A percentile compares a stretch with the other conserved stretches of the same genome.
Conservation (phyloP, 306 rosid genomes). For the Dalbergia cultrata region DNA sequence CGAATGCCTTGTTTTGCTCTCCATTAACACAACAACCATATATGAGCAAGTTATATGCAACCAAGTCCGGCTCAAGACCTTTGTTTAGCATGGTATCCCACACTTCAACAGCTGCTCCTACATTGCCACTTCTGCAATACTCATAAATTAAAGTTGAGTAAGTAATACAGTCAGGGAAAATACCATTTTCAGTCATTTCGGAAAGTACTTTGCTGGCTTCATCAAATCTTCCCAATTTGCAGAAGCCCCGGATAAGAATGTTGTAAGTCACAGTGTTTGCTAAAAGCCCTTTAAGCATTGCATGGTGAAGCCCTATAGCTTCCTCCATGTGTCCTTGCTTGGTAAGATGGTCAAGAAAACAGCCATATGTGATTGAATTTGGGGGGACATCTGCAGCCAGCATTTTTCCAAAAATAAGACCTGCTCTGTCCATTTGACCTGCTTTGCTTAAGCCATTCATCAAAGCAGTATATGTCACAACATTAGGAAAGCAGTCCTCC, state of each 20-base stretch:
- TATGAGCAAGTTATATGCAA: slow-evolving; percentile 81
- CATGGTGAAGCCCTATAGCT: slow-evolving; percentile 78
- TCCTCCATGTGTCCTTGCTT: slow-evolving; percentile 80
- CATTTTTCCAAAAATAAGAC: slow-evolving; percentile 75
- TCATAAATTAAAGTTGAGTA: slow-evolving; percentile 88
- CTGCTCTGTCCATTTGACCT: slow-evolving; percentile 73
- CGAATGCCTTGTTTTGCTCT: slow-evolving; percentile 70
- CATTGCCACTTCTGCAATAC: slow-evolving; percentile 72
- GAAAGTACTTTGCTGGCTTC: slow-evolving; percentile 75
- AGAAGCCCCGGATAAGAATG: slow-evolving; percentile 86
- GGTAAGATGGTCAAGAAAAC: slow-evolving; percentile 78
- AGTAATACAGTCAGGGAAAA: slow-evolving; percentile 82
- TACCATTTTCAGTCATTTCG: slow-evolving; percentile 72
- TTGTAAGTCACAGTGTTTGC: slow-evolving; percentile 83
- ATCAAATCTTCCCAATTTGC: slow-evolving; percentile 74
- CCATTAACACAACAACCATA: slow-evolving; percentile 89
- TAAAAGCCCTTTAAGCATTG: slow-evolving; percentile 69
- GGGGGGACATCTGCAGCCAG: slow-evolving; percentile 57
- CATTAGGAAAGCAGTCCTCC: slow-evolving; percentile 81
- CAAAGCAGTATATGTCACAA: slow-evolving; percentile 83
- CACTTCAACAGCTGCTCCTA: slow-evolving; percentile 68
- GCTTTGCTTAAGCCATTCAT: slow-evolving; percentile 87
- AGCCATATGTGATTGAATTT: slow-evolving; percentile 78
- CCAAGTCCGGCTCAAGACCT: slow-evolving; percentile 79
- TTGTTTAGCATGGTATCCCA: slow-evolving; percentile 85